phyloP scores from a whole-genome alignment of 352 stramenopile species.

The Phytophthora melonis region DNA sequence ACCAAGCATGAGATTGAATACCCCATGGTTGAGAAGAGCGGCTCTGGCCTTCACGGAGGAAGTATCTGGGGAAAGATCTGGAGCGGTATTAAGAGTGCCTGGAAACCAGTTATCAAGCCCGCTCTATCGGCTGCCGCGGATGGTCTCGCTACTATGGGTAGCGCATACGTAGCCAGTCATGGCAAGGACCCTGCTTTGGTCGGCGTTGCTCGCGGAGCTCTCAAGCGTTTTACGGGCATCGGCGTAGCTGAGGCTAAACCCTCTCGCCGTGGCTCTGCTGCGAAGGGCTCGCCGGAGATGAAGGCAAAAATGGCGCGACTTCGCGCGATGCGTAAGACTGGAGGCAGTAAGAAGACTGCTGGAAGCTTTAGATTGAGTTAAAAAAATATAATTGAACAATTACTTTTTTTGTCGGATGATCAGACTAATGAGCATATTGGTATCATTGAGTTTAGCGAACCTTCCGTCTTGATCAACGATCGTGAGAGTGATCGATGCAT shows the following conservation, averaged over 20 bases:
- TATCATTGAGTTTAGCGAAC: background rate
- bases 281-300: background rate
- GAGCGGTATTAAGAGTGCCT: slow-evolving; percentile 4
- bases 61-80: slow-evolving; percentile 14
- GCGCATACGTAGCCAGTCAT: background rate
- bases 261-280: background rate
- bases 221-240: background rate
- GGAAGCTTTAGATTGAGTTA: slow-evolving; percentile 1
- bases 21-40: background rate
- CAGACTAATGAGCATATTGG: background rate
- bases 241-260: background rate
- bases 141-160: slow-evolving; percentile 1
- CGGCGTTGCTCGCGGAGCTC: background rate
- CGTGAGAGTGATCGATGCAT: background rate
- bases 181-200: slow-evolving; percentile 4
- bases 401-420: slow-evolving; percentile 5
- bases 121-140: slow-evolving; percentile 6
- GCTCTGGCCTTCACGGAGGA: background rate
- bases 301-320: background rate
- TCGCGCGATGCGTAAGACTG: background rate
- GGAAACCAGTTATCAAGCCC: background rate
- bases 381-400: background rate
- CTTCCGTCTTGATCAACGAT: background rate
- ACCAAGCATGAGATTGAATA: background rate
- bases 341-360: background rate